phyloP scores from a whole-genome alignment of 352 stramenopile species.

The Phytophthora pluvialis region DNA sequence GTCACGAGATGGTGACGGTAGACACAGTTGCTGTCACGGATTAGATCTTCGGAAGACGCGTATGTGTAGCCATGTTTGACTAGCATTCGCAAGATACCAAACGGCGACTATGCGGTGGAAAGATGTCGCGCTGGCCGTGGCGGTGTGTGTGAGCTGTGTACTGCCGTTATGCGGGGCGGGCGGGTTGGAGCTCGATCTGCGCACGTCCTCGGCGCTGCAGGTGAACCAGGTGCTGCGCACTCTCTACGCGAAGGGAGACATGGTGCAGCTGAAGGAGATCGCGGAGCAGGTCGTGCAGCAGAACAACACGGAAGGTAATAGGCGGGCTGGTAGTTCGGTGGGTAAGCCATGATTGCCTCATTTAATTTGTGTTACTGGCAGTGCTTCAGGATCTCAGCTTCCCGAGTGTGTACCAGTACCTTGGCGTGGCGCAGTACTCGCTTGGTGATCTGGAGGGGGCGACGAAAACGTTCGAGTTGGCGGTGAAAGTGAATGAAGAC shows the following conservation, averaged over 20 bases:
- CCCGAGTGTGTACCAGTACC: conserved; percentile 68
- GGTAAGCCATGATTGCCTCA: not conserved
- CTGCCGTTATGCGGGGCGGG: not conserved
- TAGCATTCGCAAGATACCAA: conserved; percentile 23
- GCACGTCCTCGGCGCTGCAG: conserved; percentile 27
- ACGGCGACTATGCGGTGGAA: not conserved
- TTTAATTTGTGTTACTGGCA: conserved; percentile 1
- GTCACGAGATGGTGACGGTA: not conserved
- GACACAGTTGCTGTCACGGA: conserved; percentile 2
- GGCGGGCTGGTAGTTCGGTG: not conserved
- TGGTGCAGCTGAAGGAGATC: conserved; percentile 53
- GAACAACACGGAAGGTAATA: conserved; percentile 45
- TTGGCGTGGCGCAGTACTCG: conserved; percentile 74
- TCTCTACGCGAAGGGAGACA: conserved; percentile 52
- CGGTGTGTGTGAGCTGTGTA: conserved; percentile 5
- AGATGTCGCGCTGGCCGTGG: not conserved
- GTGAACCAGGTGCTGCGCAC: conserved; percentile 40
- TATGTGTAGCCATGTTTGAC: conserved; percentile 16
- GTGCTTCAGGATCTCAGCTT: conserved; percentile 39
- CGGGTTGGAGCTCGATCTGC: conserved; percentile 23
- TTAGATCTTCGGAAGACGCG: conserved; percentile 14
- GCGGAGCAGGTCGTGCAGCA: conserved; percentile 48
- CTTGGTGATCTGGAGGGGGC: conserved; percentile 67
- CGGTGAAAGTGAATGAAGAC: conserved; percentile 54
- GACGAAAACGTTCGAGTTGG: conserved; percentile 61